A percentile compares a stretch with the other conserved stretches of the same genome.
phyloP scores from a whole-genome alignment of 2,329 filamentous ascomycete genomes.

The Cylindrodendrum hubeiense region DNA sequence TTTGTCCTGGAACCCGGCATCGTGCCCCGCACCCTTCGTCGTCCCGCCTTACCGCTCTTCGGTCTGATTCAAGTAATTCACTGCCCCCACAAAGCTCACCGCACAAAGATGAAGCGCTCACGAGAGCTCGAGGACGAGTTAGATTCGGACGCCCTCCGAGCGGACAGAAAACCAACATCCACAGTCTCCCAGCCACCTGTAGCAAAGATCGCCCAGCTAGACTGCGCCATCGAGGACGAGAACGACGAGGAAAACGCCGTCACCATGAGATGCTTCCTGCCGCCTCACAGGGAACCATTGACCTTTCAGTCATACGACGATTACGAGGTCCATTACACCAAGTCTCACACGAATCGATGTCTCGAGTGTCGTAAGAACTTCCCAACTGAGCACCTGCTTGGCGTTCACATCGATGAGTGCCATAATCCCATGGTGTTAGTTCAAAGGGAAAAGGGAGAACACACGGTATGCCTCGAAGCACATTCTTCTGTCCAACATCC shows the following conservation, averaged over 20 bases:
- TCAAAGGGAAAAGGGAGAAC: slow-evolving; percentile 83
- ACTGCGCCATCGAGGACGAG: slow-evolving; percentile 54
- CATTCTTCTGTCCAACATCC: background rate
- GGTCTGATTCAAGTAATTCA: slow-evolving; percentile 43
- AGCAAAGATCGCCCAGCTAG: slow-evolving; percentile 72
- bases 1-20: background rate
- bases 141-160: slow-evolving; percentile 46
- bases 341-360: slow-evolving; percentile 87
- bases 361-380: slow-evolving; percentile 88
- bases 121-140: slow-evolving; percentile 67
- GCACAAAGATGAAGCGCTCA: slow-evolving; percentile 70
- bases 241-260: slow-evolving; percentile 53
- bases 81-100: slow-evolving; percentile 45
- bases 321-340: slow-evolving; percentile 88
- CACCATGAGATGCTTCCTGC: slow-evolving; percentile 82
- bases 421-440: slow-evolving; percentile 86
- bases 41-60: slow-evolving; percentile 39
- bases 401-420: slow-evolving; percentile 89
- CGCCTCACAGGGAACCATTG: slow-evolving; percentile 79
- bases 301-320: slow-evolving; percentile 81
- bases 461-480: slow-evolving; percentile 72
- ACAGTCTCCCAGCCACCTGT: slow-evolving; percentile 45
- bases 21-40: slow-evolving; percentile 15
- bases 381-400: slow-evolving; percentile 83
- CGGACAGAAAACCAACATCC: slow-evolving; percentile 29